Base-by-base conservation (phyloP, 176 grass and related monocot species). In the Cenchrus americanus region DNA sequence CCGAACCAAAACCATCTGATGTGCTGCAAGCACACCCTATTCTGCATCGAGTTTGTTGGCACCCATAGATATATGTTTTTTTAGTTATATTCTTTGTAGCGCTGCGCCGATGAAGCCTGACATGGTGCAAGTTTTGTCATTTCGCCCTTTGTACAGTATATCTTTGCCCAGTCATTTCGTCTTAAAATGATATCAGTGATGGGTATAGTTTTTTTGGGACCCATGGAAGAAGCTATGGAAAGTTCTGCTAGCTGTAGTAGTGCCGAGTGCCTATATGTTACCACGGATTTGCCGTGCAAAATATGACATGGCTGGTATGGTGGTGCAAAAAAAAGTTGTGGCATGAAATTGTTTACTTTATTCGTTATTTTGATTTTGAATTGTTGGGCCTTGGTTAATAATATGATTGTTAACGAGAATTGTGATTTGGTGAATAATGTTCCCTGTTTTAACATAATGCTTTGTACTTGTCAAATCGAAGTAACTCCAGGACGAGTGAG, bases 41-140 rank as follows among this genome's bases (percentile, higher is more conserved):
- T 75, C 75, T 34, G 37, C 81, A 41, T 70, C 73, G 12, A 87
- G 80, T 90, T 80, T 76, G 69, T 75, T 79, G 44, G 69, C 63
- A 46, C 60, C 75, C 75, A 84, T 75, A 80, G 69, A 90, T 90
- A 70, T 71, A 79, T 86, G 44, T 23, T 81, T 87, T 87, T 87
- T 87, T 90, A 69, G 80, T 62, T 69, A 67, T 75, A 80, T 87
- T 91, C 77, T 80, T 90, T 87, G 58, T 69, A 83, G 84, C 26
- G 68, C 22, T 83, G 80, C 75, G 15, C 76, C 62, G 83, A 58
- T 79, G 84, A 87, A 87, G 85, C 62, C 77, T 91, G 75, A 53
- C 76, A 75, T 75, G 85, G 89, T 80, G 89, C 80, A 7, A 84
- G 76, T 90, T 90, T 90, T 87, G 84, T 85, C 84, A 55, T 74